Conservation (phyloP, 352 stramenopile genomes). For the Globisporangium camurandrum region DNA sequence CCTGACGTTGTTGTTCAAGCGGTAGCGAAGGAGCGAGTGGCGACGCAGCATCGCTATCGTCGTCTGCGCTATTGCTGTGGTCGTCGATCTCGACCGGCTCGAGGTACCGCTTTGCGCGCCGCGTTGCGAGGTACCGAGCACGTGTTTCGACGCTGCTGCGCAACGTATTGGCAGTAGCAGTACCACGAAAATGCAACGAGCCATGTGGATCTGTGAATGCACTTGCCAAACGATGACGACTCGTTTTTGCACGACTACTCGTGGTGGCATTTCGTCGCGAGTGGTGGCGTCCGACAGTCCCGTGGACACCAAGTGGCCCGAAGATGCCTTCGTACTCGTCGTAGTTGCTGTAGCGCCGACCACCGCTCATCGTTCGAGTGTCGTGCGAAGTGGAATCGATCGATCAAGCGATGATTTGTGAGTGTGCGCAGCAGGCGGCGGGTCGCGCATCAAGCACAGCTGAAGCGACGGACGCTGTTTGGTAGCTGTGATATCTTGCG, state of each 20-base stretch:
- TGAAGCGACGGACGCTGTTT: background rate
- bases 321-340: slow-evolving; percentile 67
- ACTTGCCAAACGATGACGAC: background rate
- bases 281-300: background rate
- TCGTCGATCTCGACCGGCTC: slow-evolving; percentile 13
- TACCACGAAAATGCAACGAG: background rate
- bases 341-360: slow-evolving; percentile 33
- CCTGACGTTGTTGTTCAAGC: slow-evolving; percentile 20
- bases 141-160: slow-evolving; percentile 12
- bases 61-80: background rate
- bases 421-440: too few relatives aligned
- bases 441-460: background rate
- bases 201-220: background rate
- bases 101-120: slow-evolving; percentile 15
- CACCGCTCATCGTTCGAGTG: slow-evolving; percentile 1
- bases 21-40: background rate
- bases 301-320: slow-evolving; percentile 27
- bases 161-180: background rate
- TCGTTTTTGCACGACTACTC: background rate
- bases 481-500: too few relatives aligned
- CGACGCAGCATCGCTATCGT: background rate
- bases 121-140: slow-evolving; percentile 16
- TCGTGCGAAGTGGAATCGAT: too few relatives aligned
- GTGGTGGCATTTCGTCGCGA: background rate
- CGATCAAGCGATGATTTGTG: too few relatives aligned